phyloP scores from a whole-genome alignment of 139 green algal species.

The Edaphochlamys debaryana region DNA sequence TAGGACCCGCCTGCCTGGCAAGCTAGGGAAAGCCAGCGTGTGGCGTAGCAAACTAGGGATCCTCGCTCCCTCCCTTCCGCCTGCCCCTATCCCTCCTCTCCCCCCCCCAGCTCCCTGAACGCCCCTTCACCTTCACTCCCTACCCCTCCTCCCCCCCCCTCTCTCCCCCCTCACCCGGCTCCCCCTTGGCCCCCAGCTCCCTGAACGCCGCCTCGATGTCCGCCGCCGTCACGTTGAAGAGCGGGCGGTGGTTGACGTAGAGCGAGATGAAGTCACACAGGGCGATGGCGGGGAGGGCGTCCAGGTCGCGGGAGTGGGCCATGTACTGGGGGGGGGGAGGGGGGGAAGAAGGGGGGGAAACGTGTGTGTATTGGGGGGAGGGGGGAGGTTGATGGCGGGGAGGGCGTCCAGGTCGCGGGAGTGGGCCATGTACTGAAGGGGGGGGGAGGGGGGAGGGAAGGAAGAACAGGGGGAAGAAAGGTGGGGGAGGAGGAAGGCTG shows the following conservation, averaged over 20 bases:
- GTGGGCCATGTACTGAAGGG: conserved; percentile 43
- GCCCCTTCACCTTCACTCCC: too few relatives aligned
- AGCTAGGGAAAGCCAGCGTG: neutral
- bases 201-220: conserved; percentile 65
- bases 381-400: conserved; percentile 58
- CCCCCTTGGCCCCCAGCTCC: conserved; percentile 51
- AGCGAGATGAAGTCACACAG: conserved; percentile 73
- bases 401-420: conserved; percentile 45
- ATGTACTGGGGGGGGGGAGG: conserved; percentile 45
- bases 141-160: neutral
- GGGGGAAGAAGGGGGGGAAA: too few relatives aligned
- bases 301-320: conserved; percentile 43
- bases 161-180: conserved; percentile 9
- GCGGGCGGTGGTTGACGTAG: conserved; percentile 76
- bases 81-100: neutral
- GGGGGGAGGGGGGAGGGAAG: too few relatives aligned
- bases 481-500: too few relatives aligned
- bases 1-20: neutral
- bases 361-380: too few relatives aligned
- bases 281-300: conserved; percentile 43
- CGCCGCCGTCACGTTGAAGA: conserved; percentile 55
- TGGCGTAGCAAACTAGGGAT: neutral
- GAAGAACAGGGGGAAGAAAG: too few relatives aligned
- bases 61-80: neutral
- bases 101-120: too few relatives aligned